phyloP scores from a whole-genome alignment of 2,329 filamentous ascomycete genomes.

The Colletotrichum melonis region DNA sequence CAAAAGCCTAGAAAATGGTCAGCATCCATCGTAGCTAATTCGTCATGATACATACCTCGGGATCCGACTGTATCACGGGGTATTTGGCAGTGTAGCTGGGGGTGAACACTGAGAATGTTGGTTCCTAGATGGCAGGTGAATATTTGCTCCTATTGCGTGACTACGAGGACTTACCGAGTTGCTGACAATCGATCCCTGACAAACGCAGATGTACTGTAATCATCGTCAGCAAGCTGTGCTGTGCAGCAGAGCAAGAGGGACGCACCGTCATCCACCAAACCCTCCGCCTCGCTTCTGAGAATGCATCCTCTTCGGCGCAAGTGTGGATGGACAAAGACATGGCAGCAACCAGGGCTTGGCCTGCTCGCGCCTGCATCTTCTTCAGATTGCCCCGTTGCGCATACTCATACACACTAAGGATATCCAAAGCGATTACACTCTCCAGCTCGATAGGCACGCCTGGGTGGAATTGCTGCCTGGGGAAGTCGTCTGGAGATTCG shows the following conservation, averaged over 20 bases:
- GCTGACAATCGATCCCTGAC: slow-evolving; percentile 63
- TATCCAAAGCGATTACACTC: slow-evolving; percentile 57
- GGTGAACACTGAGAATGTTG: slow-evolving; percentile 55
- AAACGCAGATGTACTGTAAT: slow-evolving; percentile 58
- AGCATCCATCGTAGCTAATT: background rate
- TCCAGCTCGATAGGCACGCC: slow-evolving; percentile 58
- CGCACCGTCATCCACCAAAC: slow-evolving; percentile 65
- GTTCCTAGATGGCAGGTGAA: slow-evolving; percentile 45
- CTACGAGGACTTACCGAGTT: slow-evolving; percentile 51
- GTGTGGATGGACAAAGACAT: slow-evolving; percentile 57
- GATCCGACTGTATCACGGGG: slow-evolving; percentile 53
- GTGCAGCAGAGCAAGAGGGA: background rate
- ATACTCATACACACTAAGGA: slow-evolving; percentile 65
- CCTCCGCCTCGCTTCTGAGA: slow-evolving; percentile 57
- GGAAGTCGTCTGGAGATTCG: slow-evolving; percentile 45
- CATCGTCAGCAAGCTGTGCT: background rate
- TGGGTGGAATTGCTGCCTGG: slow-evolving; percentile 55
- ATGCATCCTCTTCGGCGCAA: slow-evolving; percentile 51
- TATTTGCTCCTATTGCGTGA: background rate
- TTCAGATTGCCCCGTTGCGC: slow-evolving; percentile 63
- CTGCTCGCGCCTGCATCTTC: slow-evolving; percentile 61
- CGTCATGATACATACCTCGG: slow-evolving; percentile 46
- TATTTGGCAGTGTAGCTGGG: slow-evolving; percentile 57
- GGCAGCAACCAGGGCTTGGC: slow-evolving; percentile 58
- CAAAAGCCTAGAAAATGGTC: slow-evolving; percentile 49